Base-by-base conservation (phyloP, 2,329 filamentous ascomycete genomes). In the Rhexocercosporidium sp. region DNA sequence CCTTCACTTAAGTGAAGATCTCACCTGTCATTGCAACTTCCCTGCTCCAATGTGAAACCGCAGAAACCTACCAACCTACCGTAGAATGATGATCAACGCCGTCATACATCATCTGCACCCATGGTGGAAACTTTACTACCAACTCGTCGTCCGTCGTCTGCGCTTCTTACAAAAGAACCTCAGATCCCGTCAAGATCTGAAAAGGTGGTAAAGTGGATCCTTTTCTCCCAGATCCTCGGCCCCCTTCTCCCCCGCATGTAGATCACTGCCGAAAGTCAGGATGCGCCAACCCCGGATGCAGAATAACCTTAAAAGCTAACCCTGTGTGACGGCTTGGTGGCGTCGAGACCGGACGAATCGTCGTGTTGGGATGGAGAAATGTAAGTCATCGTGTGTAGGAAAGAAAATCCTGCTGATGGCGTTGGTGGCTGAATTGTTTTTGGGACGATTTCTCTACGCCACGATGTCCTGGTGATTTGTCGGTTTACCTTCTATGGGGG, bases 261-360 rank as follows among this genome's bases (percentile, higher is more conserved):
- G 67, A 69, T 69, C 67, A 66, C 64, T 62, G 34, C 64, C 64
- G 60, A 51, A 64, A 44, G n/a, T 18, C n/a, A 20, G 47, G 29
- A 29, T 14, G 22, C 49, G 49, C 49, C 64, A 60, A 59, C 64
- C 39, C 64, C 51, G 53, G 63, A 69, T 53, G 7, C 31, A 66
- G 60, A 53, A 64, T 64, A 66, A 69, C 56, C 60, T 66, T 66
- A 66, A 66, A 41, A 18, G 22, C 25, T 41, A 39, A 44, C 11
- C 29, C 59, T 3, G 12, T 18, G 25, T 8, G 37, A 54, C 22
- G 37, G 8, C 20, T 44, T 59, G 34, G 11, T 59, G 29, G 31
- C 44, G 29, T 29, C 27, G 41, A 54, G n/a, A 29, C 18, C 27
- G 12, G 51, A 59, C 27, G 53, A 49, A 31, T 64, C 29, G 29